These are phyloP conservation scores for Claviceps fusiformis DNA, from an alignment of 2,329 filamentous ascomycete genomes.

Conservation along the genomic window DNA sequence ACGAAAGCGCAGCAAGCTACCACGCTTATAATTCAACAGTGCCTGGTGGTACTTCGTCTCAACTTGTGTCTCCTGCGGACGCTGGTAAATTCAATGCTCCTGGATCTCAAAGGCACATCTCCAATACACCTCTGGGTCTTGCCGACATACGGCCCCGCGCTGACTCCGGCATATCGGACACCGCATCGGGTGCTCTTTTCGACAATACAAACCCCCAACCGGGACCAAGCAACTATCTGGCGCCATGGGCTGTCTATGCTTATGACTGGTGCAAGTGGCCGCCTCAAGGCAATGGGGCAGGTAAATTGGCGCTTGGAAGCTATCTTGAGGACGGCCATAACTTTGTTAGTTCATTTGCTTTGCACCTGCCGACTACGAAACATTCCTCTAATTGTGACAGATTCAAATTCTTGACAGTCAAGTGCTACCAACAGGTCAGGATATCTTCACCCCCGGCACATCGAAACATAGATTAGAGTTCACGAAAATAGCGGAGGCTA, in stretches of 20 bases:
- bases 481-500: constrained; percentile 86
- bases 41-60: constrained; percentile 44
- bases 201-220: constrained; percentile 52
- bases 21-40: constrained; percentile 49
- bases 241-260: constrained; percentile 90
- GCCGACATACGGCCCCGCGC: constrained; percentile 82
- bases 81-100: constrained; percentile 39
- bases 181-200: constrained; percentile 47
- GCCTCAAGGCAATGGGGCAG: constrained; percentile 63
- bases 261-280: constrained; percentile 99
- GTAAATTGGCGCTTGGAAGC: constrained; percentile 89
- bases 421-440: constrained; percentile 54
- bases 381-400: constrained; percentile 28
- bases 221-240: constrained; percentile 81
- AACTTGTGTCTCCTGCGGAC: constrained; percentile 49
- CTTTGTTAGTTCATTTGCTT: constrained; percentile 48
- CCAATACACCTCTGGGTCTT: constrained; percentile 80
- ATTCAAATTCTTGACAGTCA: constrained; percentile 96
- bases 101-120: constrained; percentile 47
- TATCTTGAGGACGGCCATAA: constrained; percentile 98
- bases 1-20: constrained; percentile 41
- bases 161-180: constrained; percentile 68
- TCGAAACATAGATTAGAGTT: constrained; percentile 75
- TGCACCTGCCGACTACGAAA: background rate
- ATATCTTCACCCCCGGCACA: constrained; percentile 54